Conservation (phyloP, 176 grass and related monocot species). For the Triticum dicoccoides region DNA sequence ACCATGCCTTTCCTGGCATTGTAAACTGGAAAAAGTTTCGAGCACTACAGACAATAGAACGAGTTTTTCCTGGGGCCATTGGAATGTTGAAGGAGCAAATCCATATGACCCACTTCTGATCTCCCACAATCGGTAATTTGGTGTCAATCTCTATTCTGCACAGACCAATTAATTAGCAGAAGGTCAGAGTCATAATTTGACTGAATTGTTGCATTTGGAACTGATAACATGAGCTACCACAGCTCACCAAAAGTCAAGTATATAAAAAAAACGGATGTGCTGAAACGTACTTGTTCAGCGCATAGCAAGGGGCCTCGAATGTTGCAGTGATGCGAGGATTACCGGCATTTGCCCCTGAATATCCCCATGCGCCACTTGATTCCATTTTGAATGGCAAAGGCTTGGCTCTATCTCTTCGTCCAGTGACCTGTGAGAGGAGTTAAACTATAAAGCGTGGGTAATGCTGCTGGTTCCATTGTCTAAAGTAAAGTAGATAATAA, state of each 20-base stretch:
- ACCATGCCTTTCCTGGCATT: conserved; percentile 90
- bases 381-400: conserved; percentile 96
- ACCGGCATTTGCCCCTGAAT: conserved; percentile 76
- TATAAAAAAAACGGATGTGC: background rate
- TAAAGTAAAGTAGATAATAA: background rate
- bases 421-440: conserved; percentile 67
- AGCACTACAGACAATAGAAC: conserved; percentile 95
- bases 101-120: conserved; percentile 99
- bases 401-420: conserved; percentile 87
- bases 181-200: background rate
- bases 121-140: conserved; percentile 80
- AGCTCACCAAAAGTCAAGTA: background rate
- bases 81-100: conserved; percentile 99
- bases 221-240: background rate
- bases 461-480: background rate
- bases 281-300: conserved; percentile 81
- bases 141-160: conserved; percentile 97
- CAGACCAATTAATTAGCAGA: background rate
- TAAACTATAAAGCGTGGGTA: conserved; percentile 4
- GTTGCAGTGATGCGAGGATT: conserved; percentile 82
- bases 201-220: background rate
- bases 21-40: conserved; percentile 94
- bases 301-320: conserved; percentile 91
- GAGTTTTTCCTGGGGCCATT: conserved; percentile 95
- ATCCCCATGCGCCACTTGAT: conserved; percentile 91